Evolutionary conservation across 1,284 basidiomycete species (phyloP).

Genomic region (Ceratobasidium sp.): DNA sequence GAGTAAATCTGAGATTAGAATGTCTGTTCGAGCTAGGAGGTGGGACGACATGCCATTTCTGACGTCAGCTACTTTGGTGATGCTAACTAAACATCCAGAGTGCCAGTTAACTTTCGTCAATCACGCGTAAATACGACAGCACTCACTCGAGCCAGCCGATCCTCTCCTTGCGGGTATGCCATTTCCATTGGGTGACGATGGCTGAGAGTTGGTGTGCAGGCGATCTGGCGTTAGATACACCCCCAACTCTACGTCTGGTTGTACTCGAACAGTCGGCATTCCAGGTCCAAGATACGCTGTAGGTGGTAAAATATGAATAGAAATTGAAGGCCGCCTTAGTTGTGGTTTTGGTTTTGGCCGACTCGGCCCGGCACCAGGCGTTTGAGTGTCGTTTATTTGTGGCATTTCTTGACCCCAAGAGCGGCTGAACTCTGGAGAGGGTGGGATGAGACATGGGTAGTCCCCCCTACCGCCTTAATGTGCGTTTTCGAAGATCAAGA

Average conservation of each 20-base stretch:
- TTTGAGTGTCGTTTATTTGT: too few relatives aligned
- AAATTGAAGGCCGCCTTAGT: not conserved
- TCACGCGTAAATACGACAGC: not conserved
- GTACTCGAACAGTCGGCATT: not conserved
- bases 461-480: too few relatives aligned
- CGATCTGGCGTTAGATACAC: not conserved
- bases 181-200: not conserved
- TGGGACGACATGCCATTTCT: not conserved
- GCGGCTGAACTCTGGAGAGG: too few relatives aligned
- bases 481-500: too few relatives aligned
- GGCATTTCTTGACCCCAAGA: too few relatives aligned
- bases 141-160: not conserved
- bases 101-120: not conserved
- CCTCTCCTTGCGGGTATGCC: not conserved
- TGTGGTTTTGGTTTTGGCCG: too few relatives aligned
- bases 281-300: not conserved
- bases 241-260: slow-evolving; percentile 21
- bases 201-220: not conserved
- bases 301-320: not conserved
- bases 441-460: too few relatives aligned
- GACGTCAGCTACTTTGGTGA: not conserved
- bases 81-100: not conserved
- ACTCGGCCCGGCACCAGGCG: too few relatives aligned
- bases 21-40: not conserved
- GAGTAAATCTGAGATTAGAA: not conserved